Percentiles rank a stretch among this genome's conserved stretches.
Conservation (phyloP, 2,329 filamentous ascomycete genomes). For the Elsinoe batatas region DNA sequence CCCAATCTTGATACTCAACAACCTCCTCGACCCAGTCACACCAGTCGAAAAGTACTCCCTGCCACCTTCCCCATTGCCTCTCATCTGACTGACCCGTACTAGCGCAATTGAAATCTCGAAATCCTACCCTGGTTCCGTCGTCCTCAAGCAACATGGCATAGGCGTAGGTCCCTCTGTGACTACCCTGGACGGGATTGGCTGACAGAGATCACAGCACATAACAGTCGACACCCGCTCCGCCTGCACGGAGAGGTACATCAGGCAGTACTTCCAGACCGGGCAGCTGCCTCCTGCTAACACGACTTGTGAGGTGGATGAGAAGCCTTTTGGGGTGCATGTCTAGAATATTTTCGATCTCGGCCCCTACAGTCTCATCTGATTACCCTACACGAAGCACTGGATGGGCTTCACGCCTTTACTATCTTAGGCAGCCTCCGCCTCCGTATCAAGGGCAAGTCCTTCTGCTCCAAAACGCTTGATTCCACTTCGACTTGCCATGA, state of each 20-base stretch:
- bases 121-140: slow-evolving; percentile 33
- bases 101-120: slow-evolving; percentile 36
- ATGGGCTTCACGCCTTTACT: no score
- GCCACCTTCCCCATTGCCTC: no score
- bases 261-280: slow-evolving; percentile 35
- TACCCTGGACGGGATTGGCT: neutral
- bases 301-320: slow-evolving; percentile 28
- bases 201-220: neutral
- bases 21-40: slow-evolving; percentile 51
- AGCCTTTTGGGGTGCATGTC: slow-evolving; percentile 15
- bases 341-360: neutral
- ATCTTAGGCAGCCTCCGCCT: no score
- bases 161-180: neutral
- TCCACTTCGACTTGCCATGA: no score
- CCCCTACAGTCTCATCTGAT: no score
- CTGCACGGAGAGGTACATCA: slow-evolving; percentile 29
- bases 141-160: slow-evolving; percentile 35
- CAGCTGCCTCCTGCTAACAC: slow-evolving; percentile 27
- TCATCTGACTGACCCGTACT: neutral
- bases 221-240: neutral
- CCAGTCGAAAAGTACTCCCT: slow-evolving; percentile 31
- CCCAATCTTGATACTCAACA: slow-evolving; percentile 49
- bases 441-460: no score
- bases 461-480: no score
- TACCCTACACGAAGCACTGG: no score